Evolutionary conservation across 2,329 filamentous ascomycete genomes (phyloP).

Genomic region (Botrytis squamosa): DNA sequence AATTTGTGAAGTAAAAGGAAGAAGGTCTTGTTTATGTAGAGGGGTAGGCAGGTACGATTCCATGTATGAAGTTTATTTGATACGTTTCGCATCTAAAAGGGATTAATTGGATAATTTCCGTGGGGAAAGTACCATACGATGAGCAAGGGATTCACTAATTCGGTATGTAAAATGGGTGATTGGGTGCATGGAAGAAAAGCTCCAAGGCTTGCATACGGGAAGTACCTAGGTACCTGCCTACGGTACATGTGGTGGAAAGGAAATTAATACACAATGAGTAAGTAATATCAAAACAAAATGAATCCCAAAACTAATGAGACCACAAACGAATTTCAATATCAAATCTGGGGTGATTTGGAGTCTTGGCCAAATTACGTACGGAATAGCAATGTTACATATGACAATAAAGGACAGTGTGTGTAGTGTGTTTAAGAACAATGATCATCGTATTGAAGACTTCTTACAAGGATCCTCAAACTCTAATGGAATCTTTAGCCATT

Average conservation of each 20-base stretch:
- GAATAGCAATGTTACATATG: constrained; percentile 1
- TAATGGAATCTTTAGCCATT: not conserved
- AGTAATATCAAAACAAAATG: not conserved
- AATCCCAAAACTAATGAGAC: constrained; percentile 2
- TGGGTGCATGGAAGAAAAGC: not conserved
- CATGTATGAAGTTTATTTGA: not conserved
- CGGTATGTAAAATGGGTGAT: not conserved
- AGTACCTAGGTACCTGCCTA: not conserved
- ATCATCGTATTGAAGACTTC: not conserved
- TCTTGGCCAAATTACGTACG: constrained; percentile 1
- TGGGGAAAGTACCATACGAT: constrained; percentile 6
- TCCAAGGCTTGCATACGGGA: not conserved
- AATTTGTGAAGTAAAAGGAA: constrained; percentile 1
- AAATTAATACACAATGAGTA: not conserved
- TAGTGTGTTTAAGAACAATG: not conserved
- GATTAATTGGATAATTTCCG: not conserved
- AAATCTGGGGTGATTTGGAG: not conserved
- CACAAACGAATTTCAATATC: not conserved
- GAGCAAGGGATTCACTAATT: not conserved
- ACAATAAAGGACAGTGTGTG: not conserved
- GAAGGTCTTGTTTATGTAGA: not conserved
- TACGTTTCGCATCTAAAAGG: not conserved
- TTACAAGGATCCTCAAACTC: not conserved
- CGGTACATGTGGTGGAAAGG: not conserved
- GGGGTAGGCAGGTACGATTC: constrained; percentile 3